Evolutionary conservation across 2,329 filamentous ascomycete species (phyloP), one percentile per base, ranked within the genome.

Genomic region (Calonectria crousiana): DNA sequence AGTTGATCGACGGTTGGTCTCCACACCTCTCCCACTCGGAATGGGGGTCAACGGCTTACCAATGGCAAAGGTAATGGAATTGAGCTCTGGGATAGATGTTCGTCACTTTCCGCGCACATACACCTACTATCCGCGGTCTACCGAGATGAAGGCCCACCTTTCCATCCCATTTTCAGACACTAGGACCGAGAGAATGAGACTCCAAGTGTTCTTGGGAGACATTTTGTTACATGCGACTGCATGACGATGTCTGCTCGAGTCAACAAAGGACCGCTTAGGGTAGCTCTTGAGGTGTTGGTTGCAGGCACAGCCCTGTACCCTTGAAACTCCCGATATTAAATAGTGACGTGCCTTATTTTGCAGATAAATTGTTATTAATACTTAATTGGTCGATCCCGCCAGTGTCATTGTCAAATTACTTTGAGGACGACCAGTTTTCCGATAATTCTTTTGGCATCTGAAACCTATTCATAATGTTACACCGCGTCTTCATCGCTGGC

Each of bases 391-490:
- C 14, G 13, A 38, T 38, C 13, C 34, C 34, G 14, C 30, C 34
- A 26, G 14, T 38, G 8, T 18, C 34, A 38, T 16, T 60, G 0
- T 38, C n/a, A 16, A 23, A 23, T 4, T n/a, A 16, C 11, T 10
- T 26, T 26, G 3, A 60, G 5, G 2, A 2, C n/a, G n/a, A 3
- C 6, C 32, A 18, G 4, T 9, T 26, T 18, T 5, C 26, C 34
- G 11, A 26, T 36, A 2, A 34, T 23, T 58, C 11, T n/a, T 32
- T n/a, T 14, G 16, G 6, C 56, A 26, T 14, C 56, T 8, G 16
- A 23, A 14, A 14, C 11, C 11, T 26, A 10, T 16, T 41, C 11
- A 73, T 5, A 4, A 78, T 78, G 77, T 34, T 74, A 10, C 16
- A 26, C 0, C 71, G 53, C 11, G 18, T 76, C 16, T 20, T 78